Conservation (phyloP, 1,139 yeast genomes). For the Nakaseomyces nivariensis region DNA sequence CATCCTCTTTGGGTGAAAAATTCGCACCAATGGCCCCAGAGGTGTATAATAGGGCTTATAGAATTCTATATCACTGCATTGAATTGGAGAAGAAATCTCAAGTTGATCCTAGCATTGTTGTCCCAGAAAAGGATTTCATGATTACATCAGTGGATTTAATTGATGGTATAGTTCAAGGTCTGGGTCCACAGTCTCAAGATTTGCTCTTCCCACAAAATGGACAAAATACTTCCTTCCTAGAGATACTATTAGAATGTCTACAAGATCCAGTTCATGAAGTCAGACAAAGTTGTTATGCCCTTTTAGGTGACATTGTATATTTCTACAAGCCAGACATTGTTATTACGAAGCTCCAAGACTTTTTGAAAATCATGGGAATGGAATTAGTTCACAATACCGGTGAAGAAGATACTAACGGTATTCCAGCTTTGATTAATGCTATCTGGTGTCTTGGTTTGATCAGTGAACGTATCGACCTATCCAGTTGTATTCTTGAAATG, state of each 20-base stretch:
- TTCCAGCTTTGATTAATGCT: slow-evolving; percentile 74
- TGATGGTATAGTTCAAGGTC: slow-evolving; percentile 88
- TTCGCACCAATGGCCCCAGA: slow-evolving; percentile 88
- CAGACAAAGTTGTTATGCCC: slow-evolving; percentile 84
- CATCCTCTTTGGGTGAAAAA: slow-evolving; percentile 72
- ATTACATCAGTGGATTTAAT: slow-evolving; percentile 82
- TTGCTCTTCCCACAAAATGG: slow-evolving; percentile 36
- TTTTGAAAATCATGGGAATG: slow-evolving; percentile 56
- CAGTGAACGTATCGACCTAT: slow-evolving; percentile 50
- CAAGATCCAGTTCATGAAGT: slow-evolving; percentile 77
- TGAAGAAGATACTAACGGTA: slow-evolving; percentile 32
- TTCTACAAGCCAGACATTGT: slow-evolving; percentile 32
- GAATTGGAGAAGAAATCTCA: slow-evolving; percentile 57
- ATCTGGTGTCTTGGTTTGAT: slow-evolving; percentile 92
- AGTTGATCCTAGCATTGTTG: slow-evolving; percentile 56
- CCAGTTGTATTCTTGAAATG: slow-evolving; percentile 52
- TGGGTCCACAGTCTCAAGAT: slow-evolving; percentile 53
- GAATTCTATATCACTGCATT: slow-evolving; percentile 59
- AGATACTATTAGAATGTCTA: slow-evolving; percentile 57
- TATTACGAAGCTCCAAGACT: slow-evolving; percentile 37
- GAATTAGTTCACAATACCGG: slow-evolving; percentile 38
- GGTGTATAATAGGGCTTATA: slow-evolving; percentile 71
- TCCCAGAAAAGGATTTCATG: slow-evolving; percentile 85
- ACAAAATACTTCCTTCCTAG: slow-evolving; percentile 41
- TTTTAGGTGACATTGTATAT: slow-evolving; percentile 80